Evolutionary conservation across 2,329 filamentous ascomycete species (phyloP), one percentile per base, ranked within the genome.

Genomic region (Neonectria faginata): DNA sequence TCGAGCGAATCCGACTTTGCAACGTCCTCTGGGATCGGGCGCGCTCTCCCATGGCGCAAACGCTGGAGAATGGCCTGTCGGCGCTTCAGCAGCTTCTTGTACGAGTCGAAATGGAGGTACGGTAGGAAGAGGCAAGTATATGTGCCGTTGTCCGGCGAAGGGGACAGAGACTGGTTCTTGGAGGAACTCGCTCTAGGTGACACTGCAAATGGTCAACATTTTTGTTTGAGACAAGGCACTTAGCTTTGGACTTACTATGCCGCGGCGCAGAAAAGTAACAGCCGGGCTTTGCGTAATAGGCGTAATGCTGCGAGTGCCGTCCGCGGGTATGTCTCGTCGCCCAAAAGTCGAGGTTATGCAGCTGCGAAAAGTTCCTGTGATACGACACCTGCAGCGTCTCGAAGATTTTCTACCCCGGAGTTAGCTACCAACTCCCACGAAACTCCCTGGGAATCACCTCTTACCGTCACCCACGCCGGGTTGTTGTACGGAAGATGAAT

Each of bases 51-150:
- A 59, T 89, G 86, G 1, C 75, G 75, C 27, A 87, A 74, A 6
- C 88, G 81, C 18, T 84, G 78, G 16, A 81, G 75, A 29, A 90
- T 85, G 3, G 89, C 77, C 36, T 85, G 83, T 0, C 88, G 85
- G 1, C 88, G 83, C 41, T 82, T 81, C 10, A 89, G 79, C 2
- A 90, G 79, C 51, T 84, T 84, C 60, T 83, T 81, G 71, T 90
- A 91, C 0, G 86, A 88, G 68, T 91, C 88, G 72, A 88, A 91
- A 66, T 91, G 88, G 0, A 91, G 82, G 69, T 90, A 89, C 0
- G 87, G 87, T 0, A 89, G 75, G 61, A 86, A 87, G 0, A 87
- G 72, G 39, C 84, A 86, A 0, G 86, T 79, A 57, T 82, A 83
- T 39, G 74, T 70, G 42, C 78, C 68, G 16, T 77, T 70, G 9